Evolutionary conservation across 257 asterid genomes (phyloP).

Genomic region (Capsicum rhomboideum): DNA sequence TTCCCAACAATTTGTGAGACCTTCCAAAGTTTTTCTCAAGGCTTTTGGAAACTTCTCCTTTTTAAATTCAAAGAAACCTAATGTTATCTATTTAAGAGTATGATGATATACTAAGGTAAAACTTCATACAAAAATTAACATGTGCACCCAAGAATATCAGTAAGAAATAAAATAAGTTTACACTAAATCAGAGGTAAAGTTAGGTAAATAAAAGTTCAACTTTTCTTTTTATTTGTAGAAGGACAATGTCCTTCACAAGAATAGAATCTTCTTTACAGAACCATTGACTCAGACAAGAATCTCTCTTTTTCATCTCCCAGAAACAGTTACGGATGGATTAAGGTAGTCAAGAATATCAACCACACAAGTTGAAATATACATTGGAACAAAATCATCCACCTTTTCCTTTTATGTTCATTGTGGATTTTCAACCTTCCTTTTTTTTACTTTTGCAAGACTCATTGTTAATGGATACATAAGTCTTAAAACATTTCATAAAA

Average conservation of each 20-base stretch:
- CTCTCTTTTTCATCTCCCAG: no score
- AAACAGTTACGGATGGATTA: no score
- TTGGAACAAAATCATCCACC: background rate
- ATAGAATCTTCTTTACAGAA: background rate
- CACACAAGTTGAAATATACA: background rate
- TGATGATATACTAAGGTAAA: background rate
- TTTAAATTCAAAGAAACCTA: no score
- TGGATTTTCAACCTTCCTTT: background rate
- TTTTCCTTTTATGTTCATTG: background rate
- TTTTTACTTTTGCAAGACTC: background rate
- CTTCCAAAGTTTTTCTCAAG: background rate
- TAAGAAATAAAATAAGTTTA: background rate
- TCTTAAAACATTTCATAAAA: background rate
- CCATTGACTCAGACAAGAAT: background rate
- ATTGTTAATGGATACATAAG: background rate
- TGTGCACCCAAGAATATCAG: background rate
- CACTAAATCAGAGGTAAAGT: background rate
- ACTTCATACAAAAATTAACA: background rate
- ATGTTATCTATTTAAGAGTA: background rate
- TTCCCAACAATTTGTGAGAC: background rate
- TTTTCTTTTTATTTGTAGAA: background rate
- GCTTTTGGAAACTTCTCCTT: no score
- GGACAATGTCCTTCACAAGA: background rate
- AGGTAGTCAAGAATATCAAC: background rate
- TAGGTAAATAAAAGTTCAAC: background rate